Percentiles rank a stretch among this genome's conserved stretches.
phyloP scores from a whole-genome alignment of 768 basidiomycete species.

The Mycena venus region DNA sequence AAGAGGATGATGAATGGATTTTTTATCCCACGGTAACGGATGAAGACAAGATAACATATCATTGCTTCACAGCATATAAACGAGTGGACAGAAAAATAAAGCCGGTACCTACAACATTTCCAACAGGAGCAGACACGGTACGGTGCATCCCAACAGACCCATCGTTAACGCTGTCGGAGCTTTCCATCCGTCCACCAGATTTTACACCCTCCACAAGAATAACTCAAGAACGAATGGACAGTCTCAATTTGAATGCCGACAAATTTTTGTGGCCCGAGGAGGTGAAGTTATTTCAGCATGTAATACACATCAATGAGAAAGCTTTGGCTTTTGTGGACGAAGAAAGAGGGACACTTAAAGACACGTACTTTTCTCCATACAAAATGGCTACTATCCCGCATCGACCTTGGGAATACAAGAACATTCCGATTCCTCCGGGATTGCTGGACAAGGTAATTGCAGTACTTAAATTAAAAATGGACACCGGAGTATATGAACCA shows the following conservation, averaged over 20 bases:
- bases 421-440: neutral
- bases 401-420: neutral
- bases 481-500: too few species aligned
- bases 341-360: conserved; percentile 9
- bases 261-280: neutral
- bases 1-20: neutral
- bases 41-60: neutral
- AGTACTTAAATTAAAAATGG: too few species aligned
- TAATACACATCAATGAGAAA: neutral
- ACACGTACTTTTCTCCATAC: neutral
- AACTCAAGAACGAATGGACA: neutral
- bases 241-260: neutral
- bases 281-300: too few species aligned
- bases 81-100: neutral
- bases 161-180: neutral
- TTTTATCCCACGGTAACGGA: neutral
- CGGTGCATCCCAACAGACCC: neutral
- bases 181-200: neutral
- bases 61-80: neutral
- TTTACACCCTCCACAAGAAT: neutral
- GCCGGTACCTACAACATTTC: neutral
- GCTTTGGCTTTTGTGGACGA: conserved; percentile 2
- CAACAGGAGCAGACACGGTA: neutral
- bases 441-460: conserved; percentile 17
- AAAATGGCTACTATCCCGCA: too few species aligned